Conservation (phyloP, 1,139 yeast species). For the Yamadazyma spencermartinsiae region DNA sequence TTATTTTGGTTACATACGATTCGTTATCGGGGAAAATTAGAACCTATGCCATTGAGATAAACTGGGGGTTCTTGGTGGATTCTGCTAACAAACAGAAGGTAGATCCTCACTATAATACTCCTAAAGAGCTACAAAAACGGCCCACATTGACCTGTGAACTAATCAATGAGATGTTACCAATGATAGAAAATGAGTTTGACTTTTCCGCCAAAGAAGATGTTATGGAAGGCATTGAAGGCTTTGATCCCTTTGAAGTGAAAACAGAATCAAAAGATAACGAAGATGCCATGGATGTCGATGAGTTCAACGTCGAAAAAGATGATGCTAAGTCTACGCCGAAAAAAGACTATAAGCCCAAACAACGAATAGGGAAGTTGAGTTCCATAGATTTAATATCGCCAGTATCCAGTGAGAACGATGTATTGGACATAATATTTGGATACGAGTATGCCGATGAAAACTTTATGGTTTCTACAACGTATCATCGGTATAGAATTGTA, state of each 20-base stretch:
- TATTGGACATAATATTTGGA: constrained; percentile 38
- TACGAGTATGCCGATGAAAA: constrained; percentile 26
- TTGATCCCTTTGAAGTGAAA: not conserved
- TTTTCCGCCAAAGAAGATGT: constrained; percentile 13
- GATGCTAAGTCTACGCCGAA: constrained; percentile 3
- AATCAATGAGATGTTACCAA: constrained; percentile 32
- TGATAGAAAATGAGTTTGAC: constrained; percentile 17
- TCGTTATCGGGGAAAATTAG: constrained; percentile 39
- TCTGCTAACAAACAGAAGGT: constrained; percentile 49
- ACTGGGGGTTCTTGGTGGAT: constrained; percentile 61
- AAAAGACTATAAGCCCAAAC: constrained; percentile 15
- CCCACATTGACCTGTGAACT: constrained; percentile 27
- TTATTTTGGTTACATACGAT: constrained; percentile 52
- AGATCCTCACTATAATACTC: constrained; percentile 55
- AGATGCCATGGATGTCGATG: constrained; percentile 15
- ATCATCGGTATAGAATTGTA: constrained; percentile 39
- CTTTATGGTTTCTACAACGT: constrained; percentile 22
- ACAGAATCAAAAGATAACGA: constrained; percentile 7
- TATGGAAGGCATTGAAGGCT: constrained; percentile 5
- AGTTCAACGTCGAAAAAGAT: constrained; percentile 3
- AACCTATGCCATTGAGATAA: constrained; percentile 49
- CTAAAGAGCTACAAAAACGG: constrained; percentile 33
- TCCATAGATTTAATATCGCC: constrained; percentile 48
- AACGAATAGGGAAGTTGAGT: constrained; percentile 19
- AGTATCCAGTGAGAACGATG: constrained; percentile 31